Evolutionary conservation across 1,284 basidiomycete genomes (phyloP), one percentile per base, ranked within the genome.

Genomic region (Ganoderma multipileum): DNA sequence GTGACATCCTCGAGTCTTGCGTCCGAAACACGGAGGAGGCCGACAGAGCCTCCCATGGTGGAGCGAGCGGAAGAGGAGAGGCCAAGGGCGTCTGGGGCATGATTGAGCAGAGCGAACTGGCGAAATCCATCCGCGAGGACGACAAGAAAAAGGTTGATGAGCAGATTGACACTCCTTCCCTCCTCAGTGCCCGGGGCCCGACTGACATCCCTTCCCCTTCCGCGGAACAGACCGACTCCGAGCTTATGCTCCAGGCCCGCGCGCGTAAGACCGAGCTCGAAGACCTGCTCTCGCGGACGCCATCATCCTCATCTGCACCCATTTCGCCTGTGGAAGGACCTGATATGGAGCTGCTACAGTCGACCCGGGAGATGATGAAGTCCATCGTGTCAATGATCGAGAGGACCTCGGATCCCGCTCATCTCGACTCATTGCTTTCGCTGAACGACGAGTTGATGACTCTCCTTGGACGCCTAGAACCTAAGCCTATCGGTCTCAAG

Each of bases 21-120:
- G 89, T 98, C 14, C 85, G 97, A 68, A 98, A 98, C 75, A 98
- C 95, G 0, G 95, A 98, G 78, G 90, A 90, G 71, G 92, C 92
- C 0, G 91, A 91, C 75, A 83, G 82, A 66, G 81, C 74, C 20
- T 78, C 84, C 7, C 83, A 83, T 66, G 72, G 47, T 65, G 70
- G 65, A 57, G 50, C 68, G 30, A 80, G 79, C 52, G 82, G 83
- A 3, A 79, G 82, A 39, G 83, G 83, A 1, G 75, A 84, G 41
- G 87, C 87, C 1, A 92, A 89, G 74, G 91, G 91, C 2, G 85
- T 93, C 9, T 94, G 92, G 92, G 87, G 86, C 0, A 87, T 94
- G 87, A 91, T 94, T 65, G 92, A 94, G 78, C 91, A 93, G 68
- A 94, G 92, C 78, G 89, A 92, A 76, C 81, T 94, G 38, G 92